Percentiles rank a stretch among this genome's conserved stretches.
These are phyloP conservation scores for Debaryomyces hansenii DNA, from an alignment of 805 yeast species.

Conservation along the genomic window DNA sequence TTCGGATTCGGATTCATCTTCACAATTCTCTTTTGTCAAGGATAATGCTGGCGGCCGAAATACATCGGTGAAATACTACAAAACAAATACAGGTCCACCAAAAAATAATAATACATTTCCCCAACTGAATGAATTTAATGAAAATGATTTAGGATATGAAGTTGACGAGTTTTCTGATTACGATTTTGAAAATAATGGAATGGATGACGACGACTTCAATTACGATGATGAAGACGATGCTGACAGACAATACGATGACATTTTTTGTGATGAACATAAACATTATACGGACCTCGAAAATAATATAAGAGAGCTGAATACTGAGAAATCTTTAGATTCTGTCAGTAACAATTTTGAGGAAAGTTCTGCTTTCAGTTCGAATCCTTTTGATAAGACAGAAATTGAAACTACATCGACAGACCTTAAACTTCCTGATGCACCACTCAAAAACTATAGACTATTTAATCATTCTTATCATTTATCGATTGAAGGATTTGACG, in stretches of 20 bases:
- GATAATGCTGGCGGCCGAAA: constrained; percentile 44
- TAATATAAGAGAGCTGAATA: background rate
- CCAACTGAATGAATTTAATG: constrained; percentile 21
- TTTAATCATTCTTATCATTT: constrained; percentile 28
- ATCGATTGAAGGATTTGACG: constrained; percentile 21
- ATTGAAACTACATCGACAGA: constrained; percentile 1
- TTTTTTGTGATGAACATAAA: constrained; percentile 13
- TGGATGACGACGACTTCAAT: constrained; percentile 24
- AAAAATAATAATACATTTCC: constrained; percentile 4
- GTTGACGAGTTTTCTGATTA: constrained; percentile 36
- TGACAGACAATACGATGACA: constrained; percentile 12
- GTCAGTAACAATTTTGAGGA: background rate
- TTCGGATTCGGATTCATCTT: constrained; percentile 23
- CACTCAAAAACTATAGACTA: background rate
- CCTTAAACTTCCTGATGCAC: background rate
- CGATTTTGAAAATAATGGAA: constrained; percentile 45
- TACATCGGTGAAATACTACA: constrained; percentile 45
- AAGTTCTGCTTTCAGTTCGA: background rate
- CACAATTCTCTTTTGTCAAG: constrained; percentile 42
- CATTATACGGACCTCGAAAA: background rate
- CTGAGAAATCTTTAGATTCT: background rate
- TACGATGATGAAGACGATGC: constrained; percentile 6
- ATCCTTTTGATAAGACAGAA: background rate
- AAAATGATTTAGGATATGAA: constrained; percentile 32
- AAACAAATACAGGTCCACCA: constrained; percentile 19